phyloP scores from a whole-genome alignment of 148 eudicot genomes.

The Silene uniflora region DNA sequence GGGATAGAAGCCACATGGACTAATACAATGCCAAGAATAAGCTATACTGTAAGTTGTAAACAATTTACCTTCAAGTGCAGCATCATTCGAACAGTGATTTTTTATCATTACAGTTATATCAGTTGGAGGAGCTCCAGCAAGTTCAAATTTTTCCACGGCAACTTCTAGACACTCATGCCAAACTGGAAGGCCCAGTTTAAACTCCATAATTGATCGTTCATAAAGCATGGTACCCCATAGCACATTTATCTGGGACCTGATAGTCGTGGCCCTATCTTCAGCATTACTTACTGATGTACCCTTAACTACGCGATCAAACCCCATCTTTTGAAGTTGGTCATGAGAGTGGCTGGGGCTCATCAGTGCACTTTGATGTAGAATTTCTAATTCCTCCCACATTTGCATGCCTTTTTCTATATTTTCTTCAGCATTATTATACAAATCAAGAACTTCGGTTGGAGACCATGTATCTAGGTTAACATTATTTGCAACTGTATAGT shows the following conservation, averaged over 20 bases:
- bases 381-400: constrained; percentile 70
- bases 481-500: constrained; percentile 53
- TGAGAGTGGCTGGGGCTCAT: constrained; percentile 34
- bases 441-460: constrained; percentile 52
- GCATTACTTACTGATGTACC: constrained; percentile 51
- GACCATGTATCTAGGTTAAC: constrained; percentile 68
- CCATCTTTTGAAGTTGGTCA: constrained; percentile 47
- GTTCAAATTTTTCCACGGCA: constrained; percentile 81
- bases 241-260: constrained; percentile 67
- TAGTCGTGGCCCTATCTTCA: constrained; percentile 49
- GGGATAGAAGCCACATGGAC: background rate
- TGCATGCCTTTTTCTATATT: constrained; percentile 82
- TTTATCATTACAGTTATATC: constrained; percentile 94
- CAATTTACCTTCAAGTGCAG: constrained; percentile 63
- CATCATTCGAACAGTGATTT: constrained; percentile 82
- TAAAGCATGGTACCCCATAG: constrained; percentile 91
- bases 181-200: constrained; percentile 69
- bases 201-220: constrained; percentile 91
- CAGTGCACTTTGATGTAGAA: constrained; percentile 30
- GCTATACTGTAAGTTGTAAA: background rate
- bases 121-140: constrained; percentile 84
- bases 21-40: background rate
- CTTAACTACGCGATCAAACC: constrained; percentile 37
- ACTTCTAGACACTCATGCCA: constrained; percentile 96
- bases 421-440: constrained; percentile 78